Base-by-base conservation (phyloP, 2,329 filamentous ascomycete genomes). In the Corinectria fuckeliana region DNA sequence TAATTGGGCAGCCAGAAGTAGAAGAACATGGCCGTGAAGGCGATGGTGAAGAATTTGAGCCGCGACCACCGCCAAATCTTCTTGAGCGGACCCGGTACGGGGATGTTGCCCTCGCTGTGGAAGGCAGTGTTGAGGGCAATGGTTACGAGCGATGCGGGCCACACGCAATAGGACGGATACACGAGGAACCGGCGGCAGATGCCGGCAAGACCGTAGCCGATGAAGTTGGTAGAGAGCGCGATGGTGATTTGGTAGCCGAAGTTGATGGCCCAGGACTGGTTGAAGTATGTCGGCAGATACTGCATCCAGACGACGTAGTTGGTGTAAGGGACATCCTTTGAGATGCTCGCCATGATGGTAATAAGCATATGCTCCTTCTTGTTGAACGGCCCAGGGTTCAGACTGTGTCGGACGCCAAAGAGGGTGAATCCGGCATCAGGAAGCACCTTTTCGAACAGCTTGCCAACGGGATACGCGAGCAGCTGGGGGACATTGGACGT, bases 311-410 rank as follows among this genome's bases (percentile, higher is more conserved):
- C 76, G 47, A 84, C 80, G 60, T 80, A 78, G 67, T 79, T 73
- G 1, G 81, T 82, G 64, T 84, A 84, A 0, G 82, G 81, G 13
- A 76, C 69, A 21, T 75, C 76, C 65, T 75, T 78, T 26, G 81
- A 79, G 60, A 86, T 82, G 30, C 88, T 88, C 49, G 88, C 83
- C 82, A 86, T 85, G 69, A 85, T 83, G 49, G 82, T 82, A 60
- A 87, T 82, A 28, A 88, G 72, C 78, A 85, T 84, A 69, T 88
- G 85, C 67, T 88, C 85, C 72, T 88, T 88, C 65, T 81, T 81
- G 51, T 80, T 83, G 65, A 88, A 87, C 1, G 78, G 78, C 0
- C 84, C 83, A 0, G 84, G 82, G 63, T 86, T 86, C 5, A 85
- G 75, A 5, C 76, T 79, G 65, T 82, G 80, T n/a, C 77, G 74